Evolutionary conservation across 78 protist species (phyloP).

Genomic region (Guillardia theta): DNA sequence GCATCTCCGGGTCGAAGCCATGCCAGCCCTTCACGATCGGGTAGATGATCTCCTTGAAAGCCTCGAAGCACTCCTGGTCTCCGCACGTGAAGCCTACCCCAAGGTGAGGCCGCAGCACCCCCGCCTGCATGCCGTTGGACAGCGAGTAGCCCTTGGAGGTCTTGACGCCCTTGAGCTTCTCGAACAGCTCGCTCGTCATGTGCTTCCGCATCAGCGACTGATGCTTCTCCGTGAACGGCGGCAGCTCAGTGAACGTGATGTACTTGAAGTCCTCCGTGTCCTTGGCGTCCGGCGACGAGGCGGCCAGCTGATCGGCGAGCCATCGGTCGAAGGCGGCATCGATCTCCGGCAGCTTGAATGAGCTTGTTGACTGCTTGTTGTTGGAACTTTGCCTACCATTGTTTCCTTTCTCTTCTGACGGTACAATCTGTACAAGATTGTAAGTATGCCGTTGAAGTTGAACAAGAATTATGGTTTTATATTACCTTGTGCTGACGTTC

Average conservation of each 20-base stretch:
- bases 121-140: not conserved
- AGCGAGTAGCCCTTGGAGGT: not conserved
- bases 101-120: not conserved
- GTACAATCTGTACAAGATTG: too few species aligned
- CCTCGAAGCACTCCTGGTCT: conserved; percentile 49
- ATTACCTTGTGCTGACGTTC: too few species aligned
- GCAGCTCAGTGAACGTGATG: not conserved
- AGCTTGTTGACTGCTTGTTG: too few species aligned
- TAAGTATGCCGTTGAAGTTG: too few species aligned
- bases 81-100: conserved; percentile 33
- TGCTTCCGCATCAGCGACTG: not conserved
- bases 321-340: not conserved
- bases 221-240: not conserved
- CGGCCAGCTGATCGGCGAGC: not conserved
- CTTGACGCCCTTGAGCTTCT: not conserved
- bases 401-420: too few species aligned
- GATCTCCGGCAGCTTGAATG: not conserved
- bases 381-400: too few species aligned
- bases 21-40: conserved; percentile 40
- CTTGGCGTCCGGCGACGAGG: not conserved
- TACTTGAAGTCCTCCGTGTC: not conserved
- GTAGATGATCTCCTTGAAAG: conserved; percentile 39
- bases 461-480: too few species aligned
- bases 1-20: not conserved
- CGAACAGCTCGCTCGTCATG: not conserved